These are phyloP conservation scores for Volvox africanus DNA, from an alignment of 139 green algal genomes.

Conservation along the genomic window DNA sequence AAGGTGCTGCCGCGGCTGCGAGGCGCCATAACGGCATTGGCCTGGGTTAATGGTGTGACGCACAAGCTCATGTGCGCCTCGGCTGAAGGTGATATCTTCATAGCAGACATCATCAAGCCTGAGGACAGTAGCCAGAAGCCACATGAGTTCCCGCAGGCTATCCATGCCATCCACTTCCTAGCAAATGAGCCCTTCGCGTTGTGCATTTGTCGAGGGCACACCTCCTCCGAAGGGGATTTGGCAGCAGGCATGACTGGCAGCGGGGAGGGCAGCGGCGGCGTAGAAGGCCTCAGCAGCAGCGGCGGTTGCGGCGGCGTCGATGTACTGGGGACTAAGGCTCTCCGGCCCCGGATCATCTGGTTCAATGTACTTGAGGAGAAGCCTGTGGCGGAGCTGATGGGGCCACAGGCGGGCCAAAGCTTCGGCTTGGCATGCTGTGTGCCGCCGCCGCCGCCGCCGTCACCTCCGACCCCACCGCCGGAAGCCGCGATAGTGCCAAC, in stretches of 20 bases:
- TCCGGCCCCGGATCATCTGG: slow-evolving; percentile 51
- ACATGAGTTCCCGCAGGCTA: slow-evolving; percentile 54
- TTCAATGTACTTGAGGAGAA: slow-evolving; percentile 61
- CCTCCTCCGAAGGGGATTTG: background rate
- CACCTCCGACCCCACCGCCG: background rate
- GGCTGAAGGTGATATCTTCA: slow-evolving; percentile 47
- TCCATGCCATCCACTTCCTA: slow-evolving; percentile 51
- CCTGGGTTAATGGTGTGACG: slow-evolving; percentile 53
- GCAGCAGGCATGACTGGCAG: background rate
- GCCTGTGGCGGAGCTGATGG: slow-evolving; percentile 50
- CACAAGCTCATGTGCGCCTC: slow-evolving; percentile 54
- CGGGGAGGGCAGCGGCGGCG: background rate
- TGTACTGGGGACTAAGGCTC: background rate
- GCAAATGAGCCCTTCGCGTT: slow-evolving; percentile 60
- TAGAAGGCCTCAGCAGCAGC: background rate
- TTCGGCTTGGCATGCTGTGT: slow-evolving; percentile 51
- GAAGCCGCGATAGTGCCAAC: background rate
- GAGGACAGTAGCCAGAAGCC: slow-evolving; percentile 52
- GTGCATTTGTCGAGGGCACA: slow-evolving; percentile 51
- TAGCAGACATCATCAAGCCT: slow-evolving; percentile 53
- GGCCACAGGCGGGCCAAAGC: slow-evolving; percentile 30
- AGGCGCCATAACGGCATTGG: slow-evolving; percentile 48
- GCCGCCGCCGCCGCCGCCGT: background rate
- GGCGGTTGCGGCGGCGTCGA: background rate
- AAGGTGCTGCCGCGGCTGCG: slow-evolving; percentile 56